phyloP scores from a whole-genome alignment of 495 filamentous ascomycete genomes.

The Neohortaea acidophila region DNA sequence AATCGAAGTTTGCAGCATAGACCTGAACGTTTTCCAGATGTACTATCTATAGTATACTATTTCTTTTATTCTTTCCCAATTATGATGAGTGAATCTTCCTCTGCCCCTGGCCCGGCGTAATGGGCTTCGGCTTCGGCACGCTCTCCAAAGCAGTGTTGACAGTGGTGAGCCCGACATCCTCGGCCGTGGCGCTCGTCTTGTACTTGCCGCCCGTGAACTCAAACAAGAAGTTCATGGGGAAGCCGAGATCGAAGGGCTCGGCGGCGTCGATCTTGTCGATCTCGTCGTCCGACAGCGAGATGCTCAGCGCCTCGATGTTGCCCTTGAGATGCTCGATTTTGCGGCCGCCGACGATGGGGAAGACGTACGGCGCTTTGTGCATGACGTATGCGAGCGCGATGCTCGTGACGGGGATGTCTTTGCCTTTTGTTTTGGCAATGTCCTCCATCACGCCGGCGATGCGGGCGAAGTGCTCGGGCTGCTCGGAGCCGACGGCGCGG shows the following conservation, averaged over 20 bases:
- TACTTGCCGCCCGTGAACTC: slow-evolving; percentile 3
- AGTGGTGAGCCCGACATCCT: slow-evolving; percentile 5
- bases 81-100: too few species aligned
- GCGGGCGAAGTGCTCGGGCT: slow-evolving; percentile 16
- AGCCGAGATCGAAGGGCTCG: slow-evolving; percentile 46
- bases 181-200: slow-evolving; percentile 1
- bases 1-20: too few species aligned
- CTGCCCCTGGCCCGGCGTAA: too few species aligned
- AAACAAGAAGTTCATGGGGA: slow-evolving; percentile 31
- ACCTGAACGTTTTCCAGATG: too few species aligned
- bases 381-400: slow-evolving; percentile 62
- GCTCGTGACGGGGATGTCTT: slow-evolving; percentile 23
- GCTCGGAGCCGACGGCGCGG: slow-evolving; percentile 29
- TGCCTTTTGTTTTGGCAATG: slow-evolving; percentile 39
- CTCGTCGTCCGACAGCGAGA: slow-evolving; percentile 44
- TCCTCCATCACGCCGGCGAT: slow-evolving; percentile 43
- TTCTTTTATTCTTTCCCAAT: too few species aligned
- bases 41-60: too few species aligned
- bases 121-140: slow-evolving; percentile 7
- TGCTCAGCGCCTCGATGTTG: slow-evolving; percentile 48
- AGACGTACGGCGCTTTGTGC: slow-evolving; percentile 59
- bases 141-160: slow-evolving; percentile 3
- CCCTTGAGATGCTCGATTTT: slow-evolving; percentile 52
- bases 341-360: slow-evolving; percentile 56
- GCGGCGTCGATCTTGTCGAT: slow-evolving; percentile 50